Conservation (phyloP, 2,329 filamentous ascomycete genomes). For the Juglanconis sp. region DNA sequence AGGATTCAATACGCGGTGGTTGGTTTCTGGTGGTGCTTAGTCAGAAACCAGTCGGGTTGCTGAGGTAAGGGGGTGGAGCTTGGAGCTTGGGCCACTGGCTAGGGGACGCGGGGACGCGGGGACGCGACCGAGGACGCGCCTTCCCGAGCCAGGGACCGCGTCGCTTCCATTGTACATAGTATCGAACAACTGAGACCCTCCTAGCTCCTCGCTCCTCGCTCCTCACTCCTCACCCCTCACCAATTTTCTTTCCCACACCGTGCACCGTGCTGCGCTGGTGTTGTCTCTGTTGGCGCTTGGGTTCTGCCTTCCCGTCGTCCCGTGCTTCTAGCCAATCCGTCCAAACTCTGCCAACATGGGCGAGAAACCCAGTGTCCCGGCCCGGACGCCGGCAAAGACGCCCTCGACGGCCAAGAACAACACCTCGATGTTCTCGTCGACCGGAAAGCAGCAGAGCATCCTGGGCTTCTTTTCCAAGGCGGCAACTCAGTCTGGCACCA, state of each 20-base stretch:
- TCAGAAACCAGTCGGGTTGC: too few relatives aligned
- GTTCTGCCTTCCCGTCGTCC: not conserved
- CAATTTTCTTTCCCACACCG: not conserved
- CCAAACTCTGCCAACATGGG: slow-evolving; percentile 8
- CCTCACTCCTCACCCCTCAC: not conserved
- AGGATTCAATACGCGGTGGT: too few relatives aligned
- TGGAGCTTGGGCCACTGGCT: not conserved
- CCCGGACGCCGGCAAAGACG: slow-evolving; percentile 35
- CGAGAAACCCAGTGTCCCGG: slow-evolving; percentile 18
- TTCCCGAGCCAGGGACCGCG: not conserved
- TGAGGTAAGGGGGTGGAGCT: not conserved
- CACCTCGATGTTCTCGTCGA: slow-evolving; percentile 33
- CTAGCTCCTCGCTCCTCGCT: not conserved
- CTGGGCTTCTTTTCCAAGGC: slow-evolving; percentile 76
- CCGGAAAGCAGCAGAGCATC: slow-evolving; percentile 66
- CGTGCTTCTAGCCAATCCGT: not conserved
- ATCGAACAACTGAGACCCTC: not conserved
- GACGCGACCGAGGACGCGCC: not conserved
- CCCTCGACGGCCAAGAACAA: slow-evolving; percentile 30
- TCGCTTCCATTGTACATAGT: not conserved
- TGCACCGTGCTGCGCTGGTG: not conserved
- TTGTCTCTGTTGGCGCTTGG: not conserved
- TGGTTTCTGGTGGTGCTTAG: too few relatives aligned
- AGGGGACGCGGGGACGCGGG: not conserved
- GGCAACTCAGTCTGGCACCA: slow-evolving; percentile 36